phyloP scores from a whole-genome alignment of 2,329 filamentous ascomycete species.

The Byssochlamys sp. region DNA sequence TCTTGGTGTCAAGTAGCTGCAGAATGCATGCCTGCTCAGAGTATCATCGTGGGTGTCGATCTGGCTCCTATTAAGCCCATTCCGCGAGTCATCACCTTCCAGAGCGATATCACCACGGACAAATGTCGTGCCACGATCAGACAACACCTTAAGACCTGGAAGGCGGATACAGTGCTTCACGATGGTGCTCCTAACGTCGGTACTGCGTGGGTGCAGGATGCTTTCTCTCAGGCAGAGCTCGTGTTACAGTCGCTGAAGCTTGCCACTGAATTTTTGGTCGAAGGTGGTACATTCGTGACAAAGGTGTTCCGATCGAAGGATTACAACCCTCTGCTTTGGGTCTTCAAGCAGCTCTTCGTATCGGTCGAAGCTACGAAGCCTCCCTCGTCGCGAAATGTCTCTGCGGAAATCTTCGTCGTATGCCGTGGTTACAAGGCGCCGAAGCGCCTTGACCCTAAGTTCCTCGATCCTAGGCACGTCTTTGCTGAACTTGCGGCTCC shows the following conservation, averaged over 20 bases:
- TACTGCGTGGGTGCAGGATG: constrained; percentile 96
- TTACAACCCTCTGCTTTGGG: constrained; percentile 91
- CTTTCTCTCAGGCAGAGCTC: constrained; percentile 92
- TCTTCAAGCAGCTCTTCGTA: constrained; percentile 89
- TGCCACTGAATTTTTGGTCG: constrained; percentile 81
- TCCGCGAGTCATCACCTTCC: constrained; percentile 85
- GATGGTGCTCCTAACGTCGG: constrained; percentile 97
- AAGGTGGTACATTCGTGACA: constrained; percentile 88
- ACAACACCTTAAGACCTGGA: constrained; percentile 87
- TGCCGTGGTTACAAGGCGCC: constrained; percentile 92
- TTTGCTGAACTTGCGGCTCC: constrained; percentile 84
- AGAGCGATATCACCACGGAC: constrained; percentile 94
- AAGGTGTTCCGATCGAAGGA: constrained; percentile 97
- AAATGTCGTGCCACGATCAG: constrained; percentile 87
- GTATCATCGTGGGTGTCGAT: constrained; percentile 89
- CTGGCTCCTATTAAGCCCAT: constrained; percentile 92
- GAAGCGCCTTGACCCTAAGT: constrained; percentile 82
- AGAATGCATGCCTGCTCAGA: constrained; percentile 83
- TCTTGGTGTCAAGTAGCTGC: constrained; percentile 95
- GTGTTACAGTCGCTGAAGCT: constrained; percentile 84
- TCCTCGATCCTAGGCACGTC: constrained; percentile 78
- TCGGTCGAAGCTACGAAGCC: constrained; percentile 97
- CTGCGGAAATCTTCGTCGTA: constrained; percentile 96
- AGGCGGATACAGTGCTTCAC: constrained; percentile 88
- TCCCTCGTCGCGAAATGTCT: constrained; percentile 88